Percentiles rank a stretch among this genome's conserved stretches.
These are phyloP conservation scores for Candida methanosorbosa DNA, from an alignment of 805 yeast species.

Conservation along the genomic window DNA sequence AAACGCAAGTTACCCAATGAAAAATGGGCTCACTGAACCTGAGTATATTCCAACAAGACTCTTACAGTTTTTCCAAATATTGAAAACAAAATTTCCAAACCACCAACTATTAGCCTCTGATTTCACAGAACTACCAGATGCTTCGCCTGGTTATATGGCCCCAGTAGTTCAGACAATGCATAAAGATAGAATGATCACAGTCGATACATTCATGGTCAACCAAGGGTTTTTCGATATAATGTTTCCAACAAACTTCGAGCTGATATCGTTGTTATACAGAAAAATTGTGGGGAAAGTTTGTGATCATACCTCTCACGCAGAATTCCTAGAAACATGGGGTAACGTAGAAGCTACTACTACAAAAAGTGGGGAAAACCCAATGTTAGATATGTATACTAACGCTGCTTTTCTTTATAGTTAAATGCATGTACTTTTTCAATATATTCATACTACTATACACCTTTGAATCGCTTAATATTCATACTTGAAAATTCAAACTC, in stretches of 20 bases:
- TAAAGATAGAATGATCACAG: constrained; percentile 57
- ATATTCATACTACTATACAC: too few species aligned
- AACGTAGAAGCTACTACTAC: constrained; percentile 60
- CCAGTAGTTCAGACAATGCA: constrained; percentile 79
- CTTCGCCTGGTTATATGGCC: constrained; percentile 50
- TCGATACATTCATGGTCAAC: constrained; percentile 68
- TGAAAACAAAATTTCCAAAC: constrained; percentile 60
- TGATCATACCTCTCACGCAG: constrained; percentile 47
- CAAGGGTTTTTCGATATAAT: constrained; percentile 83
- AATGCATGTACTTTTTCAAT: too few species aligned
- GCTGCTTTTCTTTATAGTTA: constrained; percentile 56
- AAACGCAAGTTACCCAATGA: constrained; percentile 52
- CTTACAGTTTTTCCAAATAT: constrained; percentile 52
- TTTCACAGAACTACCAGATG: constrained; percentile 43
- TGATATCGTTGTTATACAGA: constrained; percentile 52
- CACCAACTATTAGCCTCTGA: constrained; percentile 72
- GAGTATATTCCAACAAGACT: constrained; percentile 80
- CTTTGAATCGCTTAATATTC: too few species aligned
- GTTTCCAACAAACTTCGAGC: constrained; percentile 73
- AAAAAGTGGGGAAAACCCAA: constrained; percentile 74
- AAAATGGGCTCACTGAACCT: constrained; percentile 58
- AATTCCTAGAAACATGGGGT: constrained; percentile 64
- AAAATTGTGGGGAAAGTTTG: constrained; percentile 55
- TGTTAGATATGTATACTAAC: constrained; percentile 68
- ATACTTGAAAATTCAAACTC: neutral